Base-by-base conservation (phyloP, 2,329 filamentous ascomycete species). In the Neurospora sp. region DNA sequence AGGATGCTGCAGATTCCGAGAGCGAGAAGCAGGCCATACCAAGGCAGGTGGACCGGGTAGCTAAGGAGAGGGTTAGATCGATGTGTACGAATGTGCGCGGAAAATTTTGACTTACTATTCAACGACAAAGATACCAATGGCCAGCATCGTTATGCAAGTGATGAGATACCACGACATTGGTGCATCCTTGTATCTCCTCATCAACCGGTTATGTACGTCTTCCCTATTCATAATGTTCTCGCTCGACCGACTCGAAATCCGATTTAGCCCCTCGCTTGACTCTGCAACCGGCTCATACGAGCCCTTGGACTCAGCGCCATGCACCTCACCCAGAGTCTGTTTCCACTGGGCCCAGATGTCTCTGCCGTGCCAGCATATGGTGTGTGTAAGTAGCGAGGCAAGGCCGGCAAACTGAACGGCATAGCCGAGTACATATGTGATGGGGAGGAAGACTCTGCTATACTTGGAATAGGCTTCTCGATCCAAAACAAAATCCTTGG, bases 401-500 rank as follows among this genome's bases (percentile, higher is more conserved):
- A 97, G 83, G 1, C 91, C 91, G 12, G 93, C 93, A 77, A 97
- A 96, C 76, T 96, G 92, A 33, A 96, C 86, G 2, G 90, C 92
- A 74, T 96, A 97, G 76, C 92, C 94, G 52, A 96, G 84, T 23
- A 94, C 91, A 77, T 96, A 97, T 0, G 93, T 96, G 71, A 96
- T 93, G 1, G 93, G 92, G 8, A 96, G 81, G 74, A 94, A 97
- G 1, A 96, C 91, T 19, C 91, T 88, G 74, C 92, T 95, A 80
- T 96, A 96, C n/a, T 84, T 86, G 66, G 88, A 83, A 79, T 96
- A 97, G 19, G 92, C 91, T 23, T 88, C 85, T 71, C 86, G 83
- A 76, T 96, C 91, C 75, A 97, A 95, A 41, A 93, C 77, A 72
- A 93, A 96, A 57, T 95, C 89, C 0, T 86, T 74, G 0, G 92